These are phyloP conservation scores for Xylaria acuta DNA, from an alignment of 495 filamentous ascomycete genomes.

Conservation along the genomic window DNA sequence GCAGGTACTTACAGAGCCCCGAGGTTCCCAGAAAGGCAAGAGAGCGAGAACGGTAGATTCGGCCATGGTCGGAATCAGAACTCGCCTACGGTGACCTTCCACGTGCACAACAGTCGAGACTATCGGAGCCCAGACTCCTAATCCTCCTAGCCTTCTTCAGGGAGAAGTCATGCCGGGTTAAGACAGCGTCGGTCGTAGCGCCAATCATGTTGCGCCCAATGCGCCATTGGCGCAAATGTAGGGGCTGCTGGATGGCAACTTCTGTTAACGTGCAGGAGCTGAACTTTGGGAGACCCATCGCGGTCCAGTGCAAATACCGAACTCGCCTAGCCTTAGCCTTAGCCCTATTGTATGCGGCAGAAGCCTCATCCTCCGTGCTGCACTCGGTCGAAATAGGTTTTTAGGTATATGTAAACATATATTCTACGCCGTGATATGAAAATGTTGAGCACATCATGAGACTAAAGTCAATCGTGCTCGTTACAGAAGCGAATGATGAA, in stretches of 20 bases:
- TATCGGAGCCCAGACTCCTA: background rate
- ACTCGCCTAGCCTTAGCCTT: background rate
- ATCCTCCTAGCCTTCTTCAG: constrained; percentile 15
- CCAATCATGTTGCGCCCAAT: constrained; percentile 20
- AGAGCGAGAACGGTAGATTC: background rate
- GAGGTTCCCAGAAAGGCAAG: background rate
- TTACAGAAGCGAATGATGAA: background rate
- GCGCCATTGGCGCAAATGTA: constrained; percentile 2
- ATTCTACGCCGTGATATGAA: background rate
- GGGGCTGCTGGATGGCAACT: constrained; percentile 9
- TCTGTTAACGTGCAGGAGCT: constrained; percentile 24
- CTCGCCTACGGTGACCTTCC: background rate
- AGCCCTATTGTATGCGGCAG: background rate
- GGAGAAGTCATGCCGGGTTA: constrained; percentile 8
- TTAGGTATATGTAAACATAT: background rate
- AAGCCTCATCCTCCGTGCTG: background rate
- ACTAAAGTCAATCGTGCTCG: background rate
- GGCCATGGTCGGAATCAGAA: background rate
- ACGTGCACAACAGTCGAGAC: background rate
- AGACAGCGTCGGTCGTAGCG: background rate
- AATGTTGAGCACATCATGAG: background rate
- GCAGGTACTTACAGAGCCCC: constrained; percentile 11
- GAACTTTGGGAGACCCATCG: constrained; percentile 17
- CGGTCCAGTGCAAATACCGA: background rate
- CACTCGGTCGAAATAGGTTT: background rate